These are phyloP conservation scores for Hyaloscypha hepaticicola DNA, from an alignment of 495 filamentous ascomycete genomes.

Conservation along the genomic window DNA sequence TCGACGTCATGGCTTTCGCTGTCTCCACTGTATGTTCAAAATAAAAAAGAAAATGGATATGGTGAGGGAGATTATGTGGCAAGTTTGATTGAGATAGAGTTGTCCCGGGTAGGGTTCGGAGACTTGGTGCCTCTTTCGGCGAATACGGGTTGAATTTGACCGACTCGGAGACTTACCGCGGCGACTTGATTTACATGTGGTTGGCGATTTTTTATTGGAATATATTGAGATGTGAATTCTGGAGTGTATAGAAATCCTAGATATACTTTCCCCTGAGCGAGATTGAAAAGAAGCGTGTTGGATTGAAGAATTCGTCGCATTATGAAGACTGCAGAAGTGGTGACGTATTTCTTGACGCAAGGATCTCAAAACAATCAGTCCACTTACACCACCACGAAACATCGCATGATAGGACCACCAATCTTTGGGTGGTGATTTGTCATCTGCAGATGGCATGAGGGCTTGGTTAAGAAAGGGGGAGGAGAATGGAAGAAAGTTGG, in stretches of 20 bases:
- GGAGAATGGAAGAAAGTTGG: too few species aligned
- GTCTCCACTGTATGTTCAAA: too few species aligned
- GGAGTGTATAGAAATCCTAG: not conserved
- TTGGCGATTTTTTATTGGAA: not conserved
- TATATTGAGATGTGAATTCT: not conserved
- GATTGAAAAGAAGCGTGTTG: not conserved
- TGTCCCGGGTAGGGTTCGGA: not conserved
- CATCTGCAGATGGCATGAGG: too few species aligned
- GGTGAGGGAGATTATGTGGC: not conserved
- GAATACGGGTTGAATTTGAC: not conserved
- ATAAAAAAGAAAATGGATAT: too few species aligned
- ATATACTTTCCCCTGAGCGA: not conserved
- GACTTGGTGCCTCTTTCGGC: not conserved
- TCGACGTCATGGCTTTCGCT: conserved; percentile 17
- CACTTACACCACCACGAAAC: too few species aligned
- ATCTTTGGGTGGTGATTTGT: too few species aligned
- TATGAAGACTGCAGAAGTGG: not conserved
- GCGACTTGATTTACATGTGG: not conserved
- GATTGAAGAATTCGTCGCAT: not conserved
- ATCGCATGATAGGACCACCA: too few species aligned
- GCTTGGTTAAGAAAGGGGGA: too few species aligned
- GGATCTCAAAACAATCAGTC: too few species aligned
- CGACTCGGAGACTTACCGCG: not conserved
- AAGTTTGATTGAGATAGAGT: not conserved
- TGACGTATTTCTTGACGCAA: not conserved